phyloP scores from a whole-genome alignment of 768 basidiomycete species.

The Leccinum truebloodii region DNA sequence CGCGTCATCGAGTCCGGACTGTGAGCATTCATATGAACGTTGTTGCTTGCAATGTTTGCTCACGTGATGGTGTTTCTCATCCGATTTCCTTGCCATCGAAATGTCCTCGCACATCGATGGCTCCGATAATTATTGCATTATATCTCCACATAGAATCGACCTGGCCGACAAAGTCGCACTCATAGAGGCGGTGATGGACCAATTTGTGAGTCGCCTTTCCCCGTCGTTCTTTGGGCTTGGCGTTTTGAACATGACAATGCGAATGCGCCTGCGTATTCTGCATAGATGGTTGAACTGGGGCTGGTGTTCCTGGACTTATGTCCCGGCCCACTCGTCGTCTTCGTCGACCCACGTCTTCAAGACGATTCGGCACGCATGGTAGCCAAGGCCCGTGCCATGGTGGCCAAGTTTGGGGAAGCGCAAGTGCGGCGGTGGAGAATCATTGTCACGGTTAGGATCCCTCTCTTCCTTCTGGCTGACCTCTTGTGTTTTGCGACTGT shows the following conservation, averaged over 20 bases:
- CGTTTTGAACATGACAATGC: neutral
- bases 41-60: neutral
- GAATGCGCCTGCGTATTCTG: neutral
- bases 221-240: neutral
- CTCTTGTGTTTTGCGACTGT: neutral
- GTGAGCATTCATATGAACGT: constrained; percentile 8
- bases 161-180: constrained; percentile 18
- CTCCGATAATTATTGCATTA: neutral
- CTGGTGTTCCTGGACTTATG: constrained; percentile 43
- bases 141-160: constrained; percentile 11
- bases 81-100: neutral
- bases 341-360: constrained; percentile 51
- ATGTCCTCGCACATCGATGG: neutral
- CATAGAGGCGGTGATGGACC: constrained; percentile 23
- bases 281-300: constrained; percentile 54
- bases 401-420: constrained; percentile 41
- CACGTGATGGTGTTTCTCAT: neutral
- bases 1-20: constrained; percentile 29
- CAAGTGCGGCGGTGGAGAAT: constrained; percentile 42
- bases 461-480: neutral
- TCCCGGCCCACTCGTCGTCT: constrained; percentile 49
- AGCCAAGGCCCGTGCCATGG: constrained; percentile 41
- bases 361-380: constrained; percentile 41
- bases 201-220: constrained; percentile 32
- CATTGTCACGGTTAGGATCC: constrained; percentile 41